A percentile compares a stretch with the other conserved stretches of the same genome.
Conservation (phyloP, 1,139 yeast species). For the Sugiyamaella sp. region DNA sequence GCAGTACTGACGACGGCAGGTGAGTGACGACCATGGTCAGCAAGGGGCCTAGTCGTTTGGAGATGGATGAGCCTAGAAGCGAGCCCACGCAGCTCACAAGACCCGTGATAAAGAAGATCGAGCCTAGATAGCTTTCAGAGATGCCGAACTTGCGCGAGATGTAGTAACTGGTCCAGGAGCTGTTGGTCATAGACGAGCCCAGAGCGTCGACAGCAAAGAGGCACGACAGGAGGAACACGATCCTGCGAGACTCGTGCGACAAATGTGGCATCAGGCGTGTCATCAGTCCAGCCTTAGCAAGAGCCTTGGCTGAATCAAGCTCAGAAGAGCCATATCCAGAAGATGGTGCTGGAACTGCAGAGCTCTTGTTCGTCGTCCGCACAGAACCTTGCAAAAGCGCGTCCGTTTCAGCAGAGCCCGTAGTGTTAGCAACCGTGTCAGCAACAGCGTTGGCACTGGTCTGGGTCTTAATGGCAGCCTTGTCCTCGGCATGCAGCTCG, state of each 20-base stretch:
- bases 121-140: conserved; percentile 43
- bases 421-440: conserved; percentile 5
- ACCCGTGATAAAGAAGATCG: conserved; percentile 62
- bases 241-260: conserved; percentile 31
- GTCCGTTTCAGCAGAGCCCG: conserved; percentile 19
- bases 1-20: conserved; percentile 69
- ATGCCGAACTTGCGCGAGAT: conserved; percentile 44
- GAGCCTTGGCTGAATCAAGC: too few species aligned
- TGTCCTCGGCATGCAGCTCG: conserved; percentile 45
- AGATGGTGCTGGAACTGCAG: too few species aligned
- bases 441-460: conserved; percentile 5
- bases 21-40: conserved; percentile 71
- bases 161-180: conserved; percentile 81
- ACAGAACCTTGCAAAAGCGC: conserved; percentile 17
- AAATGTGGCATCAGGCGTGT: conserved; percentile 31
- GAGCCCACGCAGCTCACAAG: conserved; percentile 59
- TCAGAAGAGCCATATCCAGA: too few species aligned
- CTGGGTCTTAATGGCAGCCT: conserved; percentile 20
- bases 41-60: conserved; percentile 71
- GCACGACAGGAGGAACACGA: conserved; percentile 46
- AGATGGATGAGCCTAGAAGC: conserved; percentile 66
- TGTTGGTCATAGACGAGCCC: conserved; percentile 79
- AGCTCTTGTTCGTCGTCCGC: conserved; percentile 1
- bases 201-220: conserved; percentile 71
- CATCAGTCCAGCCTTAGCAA: conserved; percentile 3